Base-by-base conservation (phyloP, 2,329 filamentous ascomycete genomes). In the Colletotrichum chlorophyti region DNA sequence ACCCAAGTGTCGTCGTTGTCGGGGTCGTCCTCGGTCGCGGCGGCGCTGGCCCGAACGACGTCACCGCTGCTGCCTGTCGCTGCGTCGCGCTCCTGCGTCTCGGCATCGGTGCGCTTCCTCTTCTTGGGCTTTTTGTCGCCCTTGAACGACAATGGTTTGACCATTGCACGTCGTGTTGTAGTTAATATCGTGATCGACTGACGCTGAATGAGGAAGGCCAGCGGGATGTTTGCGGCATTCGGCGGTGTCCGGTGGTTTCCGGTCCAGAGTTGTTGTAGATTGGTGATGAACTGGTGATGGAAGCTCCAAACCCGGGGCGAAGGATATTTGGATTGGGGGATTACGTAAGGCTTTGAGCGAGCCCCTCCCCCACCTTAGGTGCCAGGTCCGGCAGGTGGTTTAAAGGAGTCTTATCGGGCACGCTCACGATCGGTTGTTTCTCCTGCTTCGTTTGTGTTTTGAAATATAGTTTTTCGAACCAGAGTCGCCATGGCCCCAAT, bases 61-160 rank as follows among this genome's bases (percentile, higher is more conserved):
- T 78, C 74, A 12, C 53, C 40, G 41, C 45, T n/a, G n/a, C n/a
- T n/a, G n/a, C n/a, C n/a, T 35, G 27, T 17, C n/a, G n/a, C n/a
- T n/a, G 24, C 53, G 26, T 53, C 41, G 27, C 58, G 46, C 19
- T 52, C 46, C 23, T 53, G 32, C 59, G 80, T 76, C 38, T 85
- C 79, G 38, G 77, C 77, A 49, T 80, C 79, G 43, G 83, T 76
- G 66, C 91, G 87, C 83, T 97, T 97, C 73, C 92, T 85, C 81
- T 97, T 97, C 76, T 95, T 97, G 59, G 85, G 78, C 78, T 95
- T 95, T 76, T 96, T 97, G 78, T 99, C 95, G 80, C 95, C 95
- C 78, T 99, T 99, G 83, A 99, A 99, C 45, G 87, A 82, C 58
- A 99, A 84, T 43, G 94, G 88, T 73, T 96, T 97, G 66, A 96